Evolutionary conservation across 139 green algal species (phyloP).

Genomic region (Diplosphaera chodatii): DNA sequence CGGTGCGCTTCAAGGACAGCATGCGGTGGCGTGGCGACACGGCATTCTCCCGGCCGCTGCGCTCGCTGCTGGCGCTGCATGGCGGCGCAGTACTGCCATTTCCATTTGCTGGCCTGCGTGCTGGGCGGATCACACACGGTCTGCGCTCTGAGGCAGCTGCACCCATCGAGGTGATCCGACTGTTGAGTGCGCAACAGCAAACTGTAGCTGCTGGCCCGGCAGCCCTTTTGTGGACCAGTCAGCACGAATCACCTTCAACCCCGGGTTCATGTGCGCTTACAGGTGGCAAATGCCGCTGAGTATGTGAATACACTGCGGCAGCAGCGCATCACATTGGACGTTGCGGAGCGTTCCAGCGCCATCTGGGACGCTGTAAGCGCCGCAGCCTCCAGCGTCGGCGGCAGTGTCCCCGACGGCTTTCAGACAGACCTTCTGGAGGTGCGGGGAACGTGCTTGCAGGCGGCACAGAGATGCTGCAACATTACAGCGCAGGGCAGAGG

Average conservation of each 20-base stretch:
- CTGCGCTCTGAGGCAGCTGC: slow-evolving; percentile 49
- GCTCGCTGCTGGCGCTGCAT: slow-evolving; percentile 94
- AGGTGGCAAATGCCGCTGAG: slow-evolving; percentile 40
- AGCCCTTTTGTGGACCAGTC: too few relatives aligned
- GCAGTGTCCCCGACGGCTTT: slow-evolving; percentile 47
- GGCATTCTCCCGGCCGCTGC: slow-evolving; percentile 82
- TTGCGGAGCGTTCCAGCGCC: slow-evolving; percentile 32
- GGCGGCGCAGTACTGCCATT: slow-evolving; percentile 70
- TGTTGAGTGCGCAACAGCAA: too few relatives aligned
- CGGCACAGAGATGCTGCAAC: too few relatives aligned
- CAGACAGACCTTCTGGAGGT: slow-evolving; percentile 52
- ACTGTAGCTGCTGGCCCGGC: too few relatives aligned
- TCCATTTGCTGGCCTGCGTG: slow-evolving; percentile 39
- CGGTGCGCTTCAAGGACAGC: slow-evolving; percentile 78
- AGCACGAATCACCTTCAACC: too few relatives aligned
- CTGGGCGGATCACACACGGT: slow-evolving; percentile 46
- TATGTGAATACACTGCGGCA: slow-evolving; percentile 54
- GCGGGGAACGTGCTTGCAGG: too few relatives aligned
- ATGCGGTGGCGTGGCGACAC: slow-evolving; percentile 82
- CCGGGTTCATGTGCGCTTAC: background rate
- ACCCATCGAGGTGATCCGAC: slow-evolving; percentile 1
- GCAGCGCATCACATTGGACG: slow-evolving; percentile 56
- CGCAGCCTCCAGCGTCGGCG: slow-evolving; percentile 27
- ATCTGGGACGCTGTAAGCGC: slow-evolving; percentile 67
- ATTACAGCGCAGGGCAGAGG: too few relatives aligned